Evolutionary conservation across 2,329 filamentous ascomycete genomes (phyloP), one percentile per base, ranked within the genome.

Genomic region (Colletotrichum tanaceti): DNA sequence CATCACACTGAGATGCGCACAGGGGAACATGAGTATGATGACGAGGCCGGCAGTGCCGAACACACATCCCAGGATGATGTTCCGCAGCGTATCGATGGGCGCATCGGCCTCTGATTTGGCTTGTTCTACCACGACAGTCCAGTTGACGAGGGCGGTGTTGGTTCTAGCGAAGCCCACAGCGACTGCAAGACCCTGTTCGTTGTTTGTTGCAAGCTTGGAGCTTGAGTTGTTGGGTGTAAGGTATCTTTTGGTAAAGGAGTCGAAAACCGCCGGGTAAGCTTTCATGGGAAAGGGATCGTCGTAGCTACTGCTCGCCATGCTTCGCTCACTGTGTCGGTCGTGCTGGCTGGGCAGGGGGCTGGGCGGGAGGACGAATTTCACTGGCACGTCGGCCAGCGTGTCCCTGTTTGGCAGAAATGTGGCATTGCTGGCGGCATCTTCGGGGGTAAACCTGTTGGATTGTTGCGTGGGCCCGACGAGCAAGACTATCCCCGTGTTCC

Each of bases 101-200:
- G 84, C 83, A 80, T 91, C 94, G 0, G 94, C 93, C 78, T 97
- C 94, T 24, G 77, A 77, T 71, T 89, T 88, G 2, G 88, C 83
- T 77, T 96, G 90, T 76, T 97, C 94, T 0, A 97, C 87, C 2
- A 97, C 74, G 4, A 98, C 81, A 5, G 92, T 89, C 94, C 94
- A 98, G 74, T 95, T 88, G 9, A 92, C 92, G 60, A 97, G 80
- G 0, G 80, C 76, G 5, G 86, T 93, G 61, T 87, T 84, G 0
- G 92, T 89, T 13, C 91, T 84, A 9, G 93, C 92, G 74, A 90
- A 95, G 24, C 94, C 94, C n/a, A 94, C 90, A 13, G 93, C 91
- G 1, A 98, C 93, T 4, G 80, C 76, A 11, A 85, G 77, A 0
- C 86, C 86, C 71, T 93, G 84, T 74, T 97, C 93, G 72, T 97